Evolutionary conservation across 2,329 filamentous ascomycete genomes (phyloP).

Genomic region (Fusarium penzigii): DNA sequence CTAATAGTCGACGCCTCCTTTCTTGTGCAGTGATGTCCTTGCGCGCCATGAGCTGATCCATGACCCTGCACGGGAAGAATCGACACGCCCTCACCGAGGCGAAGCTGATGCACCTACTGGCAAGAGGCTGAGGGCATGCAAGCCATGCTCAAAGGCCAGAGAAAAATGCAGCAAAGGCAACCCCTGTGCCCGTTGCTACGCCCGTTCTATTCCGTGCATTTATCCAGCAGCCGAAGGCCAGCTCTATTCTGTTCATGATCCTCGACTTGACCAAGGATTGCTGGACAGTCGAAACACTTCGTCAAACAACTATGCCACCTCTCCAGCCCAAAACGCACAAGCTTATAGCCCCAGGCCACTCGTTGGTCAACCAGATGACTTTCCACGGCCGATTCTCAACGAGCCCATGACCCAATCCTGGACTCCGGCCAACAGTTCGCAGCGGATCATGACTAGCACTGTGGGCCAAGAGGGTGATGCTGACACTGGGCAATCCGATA

Average conservation of each 20-base stretch:
- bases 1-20: not conserved
- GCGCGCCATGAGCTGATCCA: constrained; percentile 5
- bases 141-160: constrained; percentile 14
- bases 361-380: not conserved
- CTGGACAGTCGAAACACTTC: not conserved
- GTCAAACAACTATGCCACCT: not conserved
- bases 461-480: not conserved
- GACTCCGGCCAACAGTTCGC: too few relatives aligned
- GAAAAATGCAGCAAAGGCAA: constrained; percentile 15
- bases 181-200: constrained; percentile 14
- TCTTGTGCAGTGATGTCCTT: constrained; percentile 4
- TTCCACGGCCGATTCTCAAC: not conserved
- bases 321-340: too few relatives aligned
- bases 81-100: not conserved
- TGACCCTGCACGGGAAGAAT: not conserved
- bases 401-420: too few relatives aligned
- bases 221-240: constrained; percentile 6
- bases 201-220: constrained; percentile 5
- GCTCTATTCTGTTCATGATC: not conserved
- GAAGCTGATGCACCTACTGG: not conserved
- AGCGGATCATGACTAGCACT: too few relatives aligned
- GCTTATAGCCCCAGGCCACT: too few relatives aligned
- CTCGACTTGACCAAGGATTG: rapidly evolving
- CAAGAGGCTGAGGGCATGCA: constrained; percentile 11
- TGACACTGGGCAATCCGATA: not conserved